Evolutionary conservation across 331 rosid species (phyloP), one percentile per base, ranked within the genome.

Genomic region (Arachis monticola): DNA sequence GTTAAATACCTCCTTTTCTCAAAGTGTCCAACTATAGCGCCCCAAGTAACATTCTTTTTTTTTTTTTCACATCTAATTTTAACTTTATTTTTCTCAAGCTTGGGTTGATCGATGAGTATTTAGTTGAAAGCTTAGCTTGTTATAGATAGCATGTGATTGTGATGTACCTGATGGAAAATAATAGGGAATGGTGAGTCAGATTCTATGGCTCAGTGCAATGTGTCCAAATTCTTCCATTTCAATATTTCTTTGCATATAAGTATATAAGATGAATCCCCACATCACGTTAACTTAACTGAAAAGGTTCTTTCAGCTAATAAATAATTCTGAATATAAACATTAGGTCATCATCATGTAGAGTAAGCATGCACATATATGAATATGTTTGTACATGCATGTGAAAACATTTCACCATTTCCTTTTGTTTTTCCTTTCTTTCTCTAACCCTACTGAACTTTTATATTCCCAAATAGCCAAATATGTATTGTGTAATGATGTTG

Each of bases 281-380:
- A 56, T 64, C 70, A 61, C 64, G 66, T 74, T 81, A 76, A 60
- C 60, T 64, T 65, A 56, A 32, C 45, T 35, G 50, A 73, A 71
- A 76, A 66, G 70, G 32, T 11, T 40, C 72, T 76, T 76, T 59
- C 8, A 57, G 76, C 73, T 71, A 32, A 51, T 66, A 17, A 61
- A 83, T 79, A 51, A 71, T 73, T 60, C 58, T 55, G 56, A 45
- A 48, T 46, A 27, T 73, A 58, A 76, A 79, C 71, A 38, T 80
- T 27, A 48, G 75, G 73, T 60, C 72, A 70, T 75, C 69, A 83
- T 79, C 70, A 70, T 60, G 38, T 14, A 52, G 31, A 46, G 45
- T 12, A 5, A 67, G 77, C 82, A 83, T 83, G 84, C 80, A 83
- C 77, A 58, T 78, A 46, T 45, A 46, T 68, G 57, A 10, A 38